phyloP scores from a whole-genome alignment of 192 early-diverging fungal genomes.

The Chytriomyces sp. region DNA sequence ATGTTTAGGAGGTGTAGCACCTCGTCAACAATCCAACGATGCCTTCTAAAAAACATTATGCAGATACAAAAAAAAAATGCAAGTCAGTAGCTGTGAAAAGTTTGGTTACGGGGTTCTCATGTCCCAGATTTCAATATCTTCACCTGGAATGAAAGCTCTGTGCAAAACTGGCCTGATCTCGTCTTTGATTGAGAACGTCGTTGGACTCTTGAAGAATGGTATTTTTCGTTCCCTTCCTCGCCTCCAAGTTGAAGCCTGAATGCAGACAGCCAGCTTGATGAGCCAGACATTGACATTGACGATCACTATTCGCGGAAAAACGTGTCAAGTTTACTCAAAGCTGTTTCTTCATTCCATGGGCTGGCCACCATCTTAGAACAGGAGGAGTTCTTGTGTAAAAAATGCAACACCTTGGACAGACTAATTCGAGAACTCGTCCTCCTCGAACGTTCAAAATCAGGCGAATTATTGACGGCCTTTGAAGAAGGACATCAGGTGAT shows the following conservation, averaged over 20 bases:
- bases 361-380: constrained; percentile 35
- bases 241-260: not conserved
- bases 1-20: constrained; percentile 47
- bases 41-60: not conserved
- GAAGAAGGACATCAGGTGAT: constrained; percentile 44
- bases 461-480: constrained; percentile 22
- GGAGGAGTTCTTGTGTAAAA: constrained; percentile 3
- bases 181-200: constrained; percentile 43
- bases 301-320: constrained; percentile 40
- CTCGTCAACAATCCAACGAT: not conserved
- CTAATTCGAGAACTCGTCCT: constrained; percentile 30
- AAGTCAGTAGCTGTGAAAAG: constrained; percentile 57
- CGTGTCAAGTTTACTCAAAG: constrained; percentile 45
- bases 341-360: constrained; percentile 48
- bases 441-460: not conserved
- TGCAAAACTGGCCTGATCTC: constrained; percentile 38
- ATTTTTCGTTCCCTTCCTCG: not conserved
- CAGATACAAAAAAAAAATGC: constrained; percentile 57
- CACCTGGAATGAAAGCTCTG: constrained; percentile 49
- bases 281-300: constrained; percentile 38
- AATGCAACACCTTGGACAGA: constrained; percentile 9
- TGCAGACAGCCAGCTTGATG: constrained; percentile 30
- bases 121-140: constrained; percentile 51
- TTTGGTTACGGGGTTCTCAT: constrained; percentile 60
- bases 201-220: constrained; percentile 37